phyloP scores from a whole-genome alignment of 164 flowering plant species.

The Macadamia tetraphylla region DNA sequence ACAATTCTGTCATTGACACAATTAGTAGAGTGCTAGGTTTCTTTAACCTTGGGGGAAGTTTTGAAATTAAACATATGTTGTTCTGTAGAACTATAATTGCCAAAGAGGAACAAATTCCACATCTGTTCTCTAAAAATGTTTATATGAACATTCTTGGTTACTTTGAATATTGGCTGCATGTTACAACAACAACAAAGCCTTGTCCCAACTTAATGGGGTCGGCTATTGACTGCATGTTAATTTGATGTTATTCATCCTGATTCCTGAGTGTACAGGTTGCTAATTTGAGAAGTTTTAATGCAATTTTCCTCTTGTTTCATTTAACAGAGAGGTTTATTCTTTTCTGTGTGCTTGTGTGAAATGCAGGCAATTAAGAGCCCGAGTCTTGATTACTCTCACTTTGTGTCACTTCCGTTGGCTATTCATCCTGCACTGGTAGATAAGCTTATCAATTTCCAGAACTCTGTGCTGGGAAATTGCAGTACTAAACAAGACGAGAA shows the following conservation, averaged over 20 bases:
- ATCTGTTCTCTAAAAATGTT: too few relatives aligned
- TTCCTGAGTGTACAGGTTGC: neutral
- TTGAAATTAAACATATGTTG: too few relatives aligned
- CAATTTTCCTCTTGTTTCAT: too few relatives aligned
- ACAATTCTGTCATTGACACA: too few relatives aligned
- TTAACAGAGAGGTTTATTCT: too few relatives aligned
- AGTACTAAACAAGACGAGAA: constrained; percentile 22
- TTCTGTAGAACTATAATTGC: too few relatives aligned
- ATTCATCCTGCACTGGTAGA: constrained; percentile 79
- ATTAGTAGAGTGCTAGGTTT: too few relatives aligned
- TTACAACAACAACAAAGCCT: neutral
- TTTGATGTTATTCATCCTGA: neutral
- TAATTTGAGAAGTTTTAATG: too few relatives aligned
- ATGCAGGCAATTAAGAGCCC: constrained; percentile 70
- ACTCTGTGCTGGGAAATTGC: constrained; percentile 44
- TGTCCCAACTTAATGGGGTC: too few relatives aligned
- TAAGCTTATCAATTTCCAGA: constrained; percentile 76
- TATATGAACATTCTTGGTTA: neutral
- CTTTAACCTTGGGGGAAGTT: too few relatives aligned
- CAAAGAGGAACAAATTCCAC: too few relatives aligned
- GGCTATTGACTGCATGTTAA: neutral
- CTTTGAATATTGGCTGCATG: neutral
- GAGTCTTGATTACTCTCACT: constrained; percentile 78
- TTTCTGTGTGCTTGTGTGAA: neutral
- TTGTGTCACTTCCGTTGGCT: constrained; percentile 92